Percentiles rank a stretch among this genome's conserved stretches.
Evolutionary conservation across 2,329 filamentous ascomycete species (phyloP).

Genomic region (Claviceps sp.): DNA sequence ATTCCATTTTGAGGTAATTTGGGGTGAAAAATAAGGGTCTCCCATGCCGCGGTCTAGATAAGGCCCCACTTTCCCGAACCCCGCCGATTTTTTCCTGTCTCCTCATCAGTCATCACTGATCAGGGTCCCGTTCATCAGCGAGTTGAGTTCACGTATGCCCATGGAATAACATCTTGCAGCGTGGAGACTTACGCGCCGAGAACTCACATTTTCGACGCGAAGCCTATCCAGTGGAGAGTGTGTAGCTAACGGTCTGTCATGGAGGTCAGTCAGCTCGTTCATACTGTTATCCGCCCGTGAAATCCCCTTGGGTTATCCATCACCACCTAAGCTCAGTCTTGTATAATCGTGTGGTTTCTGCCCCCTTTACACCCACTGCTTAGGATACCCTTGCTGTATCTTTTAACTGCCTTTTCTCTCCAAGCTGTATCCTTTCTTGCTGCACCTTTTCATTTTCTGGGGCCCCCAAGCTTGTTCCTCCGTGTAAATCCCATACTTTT

Average conservation of each 20-base stretch:
- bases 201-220: not conserved
- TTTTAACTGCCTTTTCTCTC: not conserved
- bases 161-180: not conserved
- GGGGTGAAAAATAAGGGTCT: too few species aligned
- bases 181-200: not conserved
- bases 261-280: constrained; percentile 14
- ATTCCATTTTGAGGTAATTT: too few species aligned
- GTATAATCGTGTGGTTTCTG: too few species aligned
- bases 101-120: not conserved
- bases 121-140: not conserved
- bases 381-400: too few species aligned
- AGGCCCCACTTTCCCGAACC: not conserved
- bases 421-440: not conserved
- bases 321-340: not conserved
- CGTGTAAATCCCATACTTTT: too few species aligned
- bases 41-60: too few species aligned
- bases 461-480: too few species aligned
- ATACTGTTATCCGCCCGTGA: not conserved
- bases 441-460: too few species aligned
- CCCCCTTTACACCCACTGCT: too few species aligned
- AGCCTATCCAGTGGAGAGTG: not conserved
- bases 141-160: not conserved
- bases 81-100: not conserved
- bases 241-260: constrained; percentile 8
- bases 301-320: not conserved